These are phyloP conservation scores for Metarhizium rileyi DNA, from an alignment of 2,329 filamentous ascomycete species.

Conservation along the genomic window DNA sequence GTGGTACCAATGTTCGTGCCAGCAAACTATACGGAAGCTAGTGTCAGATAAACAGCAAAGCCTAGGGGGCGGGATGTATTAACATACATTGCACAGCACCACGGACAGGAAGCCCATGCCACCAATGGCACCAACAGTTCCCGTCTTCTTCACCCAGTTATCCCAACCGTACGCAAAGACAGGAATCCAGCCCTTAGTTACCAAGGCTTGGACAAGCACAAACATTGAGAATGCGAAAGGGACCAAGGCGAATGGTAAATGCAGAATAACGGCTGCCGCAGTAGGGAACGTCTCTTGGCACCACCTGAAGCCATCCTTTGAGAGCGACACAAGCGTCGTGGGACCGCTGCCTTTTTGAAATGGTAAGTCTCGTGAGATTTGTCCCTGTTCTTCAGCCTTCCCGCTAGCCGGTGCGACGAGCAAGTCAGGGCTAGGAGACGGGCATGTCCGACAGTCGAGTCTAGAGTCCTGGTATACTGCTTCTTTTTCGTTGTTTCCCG, in stretches of 20 bases:
- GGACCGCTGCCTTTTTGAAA: conserved; percentile 10
- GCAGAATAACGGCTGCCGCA: conserved; percentile 51
- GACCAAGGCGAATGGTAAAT: conserved; percentile 57
- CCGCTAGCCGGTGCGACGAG: background rate
- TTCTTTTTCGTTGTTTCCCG: background rate
- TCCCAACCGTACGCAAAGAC: conserved; percentile 68
- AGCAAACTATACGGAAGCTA: conserved; percentile 47
- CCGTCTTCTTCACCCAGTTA: conserved; percentile 60
- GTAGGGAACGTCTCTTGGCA: conserved; percentile 62
- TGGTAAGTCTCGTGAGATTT: conserved; percentile 1
- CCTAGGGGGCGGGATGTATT: background rate
- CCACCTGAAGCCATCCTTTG: conserved; percentile 42
- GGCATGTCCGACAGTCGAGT: background rate
- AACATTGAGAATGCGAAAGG: conserved; percentile 70
- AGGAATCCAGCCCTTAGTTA: conserved; percentile 64
- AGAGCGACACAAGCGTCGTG: conserved; percentile 43
- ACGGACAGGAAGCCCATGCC: conserved; percentile 67
- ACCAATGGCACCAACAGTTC: conserved; percentile 56
- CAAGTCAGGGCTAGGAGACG: background rate
- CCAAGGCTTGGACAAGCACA: conserved; percentile 60
- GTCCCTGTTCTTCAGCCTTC: conserved; percentile 1
- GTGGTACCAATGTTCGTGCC: conserved; percentile 71
- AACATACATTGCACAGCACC: conserved; percentile 60
- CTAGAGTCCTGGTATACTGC: background rate
- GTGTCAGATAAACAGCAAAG: background rate